Evolutionary conservation across 331 rosid genomes (phyloP), one percentile per base, ranked within the genome.

Genomic region (Acacia pycnantha): DNA sequence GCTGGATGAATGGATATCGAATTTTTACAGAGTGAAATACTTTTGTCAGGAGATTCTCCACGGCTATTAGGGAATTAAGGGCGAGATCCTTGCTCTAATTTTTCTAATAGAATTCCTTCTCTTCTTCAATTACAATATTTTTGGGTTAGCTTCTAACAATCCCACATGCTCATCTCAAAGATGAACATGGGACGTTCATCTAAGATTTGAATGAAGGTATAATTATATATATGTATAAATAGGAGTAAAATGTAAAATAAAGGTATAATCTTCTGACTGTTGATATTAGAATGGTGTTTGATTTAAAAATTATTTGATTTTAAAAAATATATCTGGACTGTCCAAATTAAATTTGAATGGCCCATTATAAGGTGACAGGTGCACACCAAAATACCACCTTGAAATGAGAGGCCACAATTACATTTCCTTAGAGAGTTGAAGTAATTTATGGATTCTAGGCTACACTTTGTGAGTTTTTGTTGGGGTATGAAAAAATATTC

Each of bases 341-440:
- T 51, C 59, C 59, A 51, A 19, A 51, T 51, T 51, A 51, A 15
- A 19, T 18, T 51, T 18, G 59, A 51, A 51, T 19, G 22, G 24
- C 2, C 18, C 58, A 5, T 35, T 35, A 35, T 35, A 35, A 35
- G 40, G 6, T 54, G n/a, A 16, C 19, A 4, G 22, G 9, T 21
- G 4, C 6, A 19, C 26, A 21, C 61, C 62, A 54, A 54, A 9
- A 54, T 54, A 9, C 26, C 62, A 21, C 7, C 26, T 54, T 54
- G 67, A 65, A 73, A 53, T 27, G 48, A 82, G 78, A 50, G 43
- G 72, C 66, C 46, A 24, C 56, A 26, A 46, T 15, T 82, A 43
- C 19, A 50, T 50, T 50, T 16, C 54, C 61, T 1, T 41, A 9
- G 11, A 74, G 54, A 50, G 54, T 78, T 58, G 22, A 44, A 75